Base-by-base conservation (phyloP, 768 basidiomycete genomes). In the Lactifluus volemus region DNA sequence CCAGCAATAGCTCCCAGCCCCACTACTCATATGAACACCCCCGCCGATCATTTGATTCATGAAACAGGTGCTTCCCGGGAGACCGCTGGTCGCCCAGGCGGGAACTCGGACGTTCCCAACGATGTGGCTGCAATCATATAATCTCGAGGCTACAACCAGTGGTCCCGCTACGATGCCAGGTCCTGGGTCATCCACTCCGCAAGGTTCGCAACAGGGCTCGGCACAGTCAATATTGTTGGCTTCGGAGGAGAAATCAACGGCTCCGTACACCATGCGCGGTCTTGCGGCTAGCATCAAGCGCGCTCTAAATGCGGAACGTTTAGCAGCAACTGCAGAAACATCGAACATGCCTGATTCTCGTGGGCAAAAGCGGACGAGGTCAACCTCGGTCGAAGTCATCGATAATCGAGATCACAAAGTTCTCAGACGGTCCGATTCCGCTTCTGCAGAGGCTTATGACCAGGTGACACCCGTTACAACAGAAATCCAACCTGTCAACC, bases 261-360 rank as follows among this genome's bases (percentile, higher is more conserved):
- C 47, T 47, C 21, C 49, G 32, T 63, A 63, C 32, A 53, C 56
- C 10, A 48, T 63, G 39, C 56, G 41, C 29, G 61, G 61, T 21
- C 61, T 63, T 49, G 61, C 61, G 9, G 56, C 61, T 36, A 63
- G 61, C 52, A 58, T 63, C 4, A 58, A 63, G 17, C 55, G 61
- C 29, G 58, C 61, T 54, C 17, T 63, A 41, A 63, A 54, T 45
- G 61, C 61, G 19, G 61, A 63, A 47, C 45, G 39, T 38, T 42
- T 63, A 48, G 61, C 56, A 17, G 52, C 61, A 3, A 53, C 52
- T 15, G 32, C 3, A 25, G 32, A 49, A 29, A 17, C 41, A 54
- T 30, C 57, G 15, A 14, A 39, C 14, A 53, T 30, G 15, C 15
- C 55, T 48, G 49, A 50, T 17, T 8, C 25, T 21, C 34, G 14